Conservation (phyloP, 495 filamentous ascomycete genomes). For the Penicillium ucsense region DNA sequence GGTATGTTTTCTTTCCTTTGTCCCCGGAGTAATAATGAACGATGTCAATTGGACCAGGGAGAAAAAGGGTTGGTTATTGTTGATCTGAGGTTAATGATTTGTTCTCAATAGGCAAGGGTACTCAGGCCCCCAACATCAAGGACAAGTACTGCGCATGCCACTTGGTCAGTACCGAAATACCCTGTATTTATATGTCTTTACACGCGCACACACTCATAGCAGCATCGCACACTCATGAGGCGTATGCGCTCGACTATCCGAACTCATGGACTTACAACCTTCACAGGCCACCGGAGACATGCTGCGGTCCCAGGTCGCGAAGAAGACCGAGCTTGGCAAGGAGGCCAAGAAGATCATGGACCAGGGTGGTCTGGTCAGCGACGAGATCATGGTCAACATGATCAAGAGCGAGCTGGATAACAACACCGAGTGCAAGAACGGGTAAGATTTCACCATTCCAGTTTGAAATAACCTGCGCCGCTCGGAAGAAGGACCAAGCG, state of each 20-base stretch:
- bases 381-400: constrained; percentile 99
- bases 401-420: constrained; percentile 92
- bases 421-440: constrained; percentile 93
- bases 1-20: constrained; percentile 42
- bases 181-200: background rate
- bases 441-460: constrained; percentile 30
- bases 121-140: constrained; percentile 94
- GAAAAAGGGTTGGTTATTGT: too few species aligned
- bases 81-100: constrained; percentile 10
- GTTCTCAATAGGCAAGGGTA: constrained; percentile 75
- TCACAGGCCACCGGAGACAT: constrained; percentile 93
- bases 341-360: constrained; percentile 99
- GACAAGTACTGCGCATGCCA: constrained; percentile 96
- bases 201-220: background rate
- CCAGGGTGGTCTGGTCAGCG: constrained; percentile 89
- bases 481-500: too few species aligned
- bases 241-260: too few species aligned
- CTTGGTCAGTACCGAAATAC: constrained; percentile 53
- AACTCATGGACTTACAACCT: background rate
- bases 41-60: background rate
- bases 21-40: background rate
- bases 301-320: constrained; percentile 95
- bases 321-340: constrained; percentile 88
- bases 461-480: too few species aligned
- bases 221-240: too few species aligned